Evolutionary conservation across 495 filamentous ascomycete genomes (phyloP).

Genomic region (Penicillium silybi): DNA sequence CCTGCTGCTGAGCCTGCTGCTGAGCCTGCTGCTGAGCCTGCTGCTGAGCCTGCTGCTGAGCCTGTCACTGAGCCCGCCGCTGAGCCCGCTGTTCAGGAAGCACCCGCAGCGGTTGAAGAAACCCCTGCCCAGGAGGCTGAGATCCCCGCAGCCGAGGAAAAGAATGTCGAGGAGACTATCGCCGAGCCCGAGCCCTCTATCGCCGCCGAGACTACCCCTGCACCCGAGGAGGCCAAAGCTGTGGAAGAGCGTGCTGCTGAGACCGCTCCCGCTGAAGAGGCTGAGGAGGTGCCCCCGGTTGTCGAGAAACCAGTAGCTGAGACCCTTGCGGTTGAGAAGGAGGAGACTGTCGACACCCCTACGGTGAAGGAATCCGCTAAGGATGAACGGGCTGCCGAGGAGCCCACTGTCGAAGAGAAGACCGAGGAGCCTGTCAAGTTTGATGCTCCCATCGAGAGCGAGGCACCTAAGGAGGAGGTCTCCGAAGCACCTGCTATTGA

Average conservation of each 20-base stretch:
- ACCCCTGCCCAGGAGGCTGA: background rate
- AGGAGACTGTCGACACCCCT: background rate
- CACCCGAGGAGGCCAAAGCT: background rate
- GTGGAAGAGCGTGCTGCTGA: slow-evolving; percentile 10
- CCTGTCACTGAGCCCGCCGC: no score
- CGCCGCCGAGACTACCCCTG: background rate
- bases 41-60: background rate
- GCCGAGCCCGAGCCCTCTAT: background rate
- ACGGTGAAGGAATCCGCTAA: background rate
- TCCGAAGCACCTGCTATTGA: no score
- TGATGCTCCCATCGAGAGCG: background rate
- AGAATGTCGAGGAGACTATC: background rate
- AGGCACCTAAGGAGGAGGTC: background rate
- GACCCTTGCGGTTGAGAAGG: background rate
- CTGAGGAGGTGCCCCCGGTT: background rate
- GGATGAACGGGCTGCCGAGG: background rate
- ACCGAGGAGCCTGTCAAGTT: background rate
- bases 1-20: background rate
- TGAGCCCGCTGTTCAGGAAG: background rate
- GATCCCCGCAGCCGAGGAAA: background rate
- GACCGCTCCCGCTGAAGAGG: slow-evolving; percentile 3
- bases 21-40: no score
- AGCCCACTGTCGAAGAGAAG: slow-evolving; percentile 2
- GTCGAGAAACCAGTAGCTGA: background rate
- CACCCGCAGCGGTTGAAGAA: background rate